Percentiles rank a stretch among this genome's conserved stretches.
These are phyloP conservation scores for Colletotrichum filicis DNA, from an alignment of 2,329 filamentous ascomycete species.

Conservation along the genomic window DNA sequence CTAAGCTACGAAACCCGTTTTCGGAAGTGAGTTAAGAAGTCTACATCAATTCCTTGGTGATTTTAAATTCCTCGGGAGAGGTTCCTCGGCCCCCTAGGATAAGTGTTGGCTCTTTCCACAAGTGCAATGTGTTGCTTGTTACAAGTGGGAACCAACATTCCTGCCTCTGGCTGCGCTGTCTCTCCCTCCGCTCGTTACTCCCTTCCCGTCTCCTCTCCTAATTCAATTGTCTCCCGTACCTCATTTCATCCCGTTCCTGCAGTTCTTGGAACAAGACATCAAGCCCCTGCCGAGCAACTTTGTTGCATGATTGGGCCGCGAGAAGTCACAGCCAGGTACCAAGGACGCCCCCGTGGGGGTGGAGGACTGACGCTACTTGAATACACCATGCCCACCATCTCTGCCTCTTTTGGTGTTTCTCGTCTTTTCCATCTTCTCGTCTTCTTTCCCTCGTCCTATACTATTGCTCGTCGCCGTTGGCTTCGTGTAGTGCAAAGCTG, in stretches of 20 bases:
- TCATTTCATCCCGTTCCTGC: slow-evolving; percentile 35
- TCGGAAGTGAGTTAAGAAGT: background rate
- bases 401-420: background rate
- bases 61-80: background rate
- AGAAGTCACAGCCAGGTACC: slow-evolving; percentile 35
- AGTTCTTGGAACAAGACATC: slow-evolving; percentile 35
- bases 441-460: slow-evolving; percentile 13
- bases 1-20: background rate
- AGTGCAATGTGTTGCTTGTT: background rate
- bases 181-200: slow-evolving; percentile 9
- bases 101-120: background rate
- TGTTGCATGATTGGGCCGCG: slow-evolving; percentile 14
- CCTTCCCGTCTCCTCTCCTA: slow-evolving; percentile 1
- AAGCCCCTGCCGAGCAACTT: background rate
- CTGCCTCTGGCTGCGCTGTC: background rate
- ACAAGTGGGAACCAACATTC: slow-evolving; percentile 5
- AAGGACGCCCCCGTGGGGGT: slow-evolving; percentile 26
- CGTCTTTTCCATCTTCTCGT: slow-evolving; percentile 11
- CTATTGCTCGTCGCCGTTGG: slow-evolving; percentile 26
- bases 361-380: slow-evolving; percentile 5
- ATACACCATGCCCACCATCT: background rate
- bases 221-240: background rate
- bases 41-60: background rate
- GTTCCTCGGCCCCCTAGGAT: no score
- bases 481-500: slow-evolving; percentile 18